Conservation (phyloP, 495 filamentous ascomycete species). For the Aspergillus heteromorphus region DNA sequence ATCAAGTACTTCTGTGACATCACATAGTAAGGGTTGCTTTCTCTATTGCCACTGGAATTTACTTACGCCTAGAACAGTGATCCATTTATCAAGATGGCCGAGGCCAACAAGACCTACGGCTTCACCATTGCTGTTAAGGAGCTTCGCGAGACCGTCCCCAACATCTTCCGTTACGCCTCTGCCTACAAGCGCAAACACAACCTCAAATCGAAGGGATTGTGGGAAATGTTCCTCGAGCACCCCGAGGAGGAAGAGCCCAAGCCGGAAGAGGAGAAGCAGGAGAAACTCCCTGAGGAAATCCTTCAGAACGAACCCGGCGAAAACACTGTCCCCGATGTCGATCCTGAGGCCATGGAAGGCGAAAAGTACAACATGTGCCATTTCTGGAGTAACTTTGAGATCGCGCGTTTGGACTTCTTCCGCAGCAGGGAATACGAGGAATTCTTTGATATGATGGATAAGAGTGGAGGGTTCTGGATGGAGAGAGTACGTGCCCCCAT, state of each 20-base stretch:
- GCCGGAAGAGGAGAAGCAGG: slow-evolving; percentile 62
- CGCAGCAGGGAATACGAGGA: slow-evolving; percentile 94
- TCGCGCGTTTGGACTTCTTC: slow-evolving; percentile 91
- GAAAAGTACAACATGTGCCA: slow-evolving; percentile 99
- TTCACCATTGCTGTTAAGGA: slow-evolving; percentile 99
- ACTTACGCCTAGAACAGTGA: slow-evolving; percentile 55
- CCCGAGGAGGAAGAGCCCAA: slow-evolving; percentile 49
- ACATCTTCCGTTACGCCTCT: slow-evolving; percentile 99
- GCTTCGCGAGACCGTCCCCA: slow-evolving; percentile 94
- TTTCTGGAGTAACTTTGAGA: slow-evolving; percentile 99
- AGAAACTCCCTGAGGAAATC: slow-evolving; percentile 75
- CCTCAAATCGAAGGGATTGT: slow-evolving; percentile 83
- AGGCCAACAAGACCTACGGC: slow-evolving; percentile 93
- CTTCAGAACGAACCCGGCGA: slow-evolving; percentile 68
- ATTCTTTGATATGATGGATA: slow-evolving; percentile 99
- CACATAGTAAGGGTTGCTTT: slow-evolving; percentile 73
- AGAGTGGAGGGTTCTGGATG: slow-evolving; percentile 97
- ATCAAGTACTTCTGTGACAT: slow-evolving; percentile 99
- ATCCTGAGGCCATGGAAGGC: slow-evolving; percentile 92
- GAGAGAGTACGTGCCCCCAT: slow-evolving; percentile 68
- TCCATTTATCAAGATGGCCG: slow-evolving; percentile 89
- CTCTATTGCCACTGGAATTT: not conserved
- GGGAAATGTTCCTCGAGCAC: slow-evolving; percentile 97
- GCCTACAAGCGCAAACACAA: slow-evolving; percentile 95
- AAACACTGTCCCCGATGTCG: slow-evolving; percentile 69